Evolutionary conservation across 768 basidiomycete species (phyloP).

Genomic region (Bullera alba): DNA sequence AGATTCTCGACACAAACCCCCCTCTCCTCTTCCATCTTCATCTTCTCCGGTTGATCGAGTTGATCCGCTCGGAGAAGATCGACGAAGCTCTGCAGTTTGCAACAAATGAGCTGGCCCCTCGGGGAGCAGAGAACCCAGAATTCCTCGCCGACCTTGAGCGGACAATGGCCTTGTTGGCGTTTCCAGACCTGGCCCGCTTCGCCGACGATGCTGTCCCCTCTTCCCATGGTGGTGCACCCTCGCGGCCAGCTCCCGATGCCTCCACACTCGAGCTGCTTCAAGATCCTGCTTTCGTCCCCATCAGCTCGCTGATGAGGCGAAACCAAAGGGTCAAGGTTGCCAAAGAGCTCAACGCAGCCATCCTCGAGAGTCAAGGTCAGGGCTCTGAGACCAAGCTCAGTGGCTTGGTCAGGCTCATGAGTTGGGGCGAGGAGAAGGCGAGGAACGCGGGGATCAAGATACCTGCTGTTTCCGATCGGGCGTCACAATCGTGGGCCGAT

Average conservation of each 20-base stretch:
- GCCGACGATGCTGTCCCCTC: slow-evolving; percentile 24
- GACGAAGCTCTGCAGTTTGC: slow-evolving; percentile 81
- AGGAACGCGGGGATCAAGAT: slow-evolving; percentile 52
- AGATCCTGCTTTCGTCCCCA: slow-evolving; percentile 53
- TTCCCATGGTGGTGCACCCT: slow-evolving; percentile 3
- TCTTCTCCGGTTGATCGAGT: slow-evolving; percentile 91
- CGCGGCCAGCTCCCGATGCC: slow-evolving; percentile 5
- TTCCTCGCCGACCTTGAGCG: slow-evolving; percentile 85
- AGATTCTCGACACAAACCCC: slow-evolving; percentile 96
- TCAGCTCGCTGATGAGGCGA: slow-evolving; percentile 72
- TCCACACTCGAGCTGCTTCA: slow-evolving; percentile 19
- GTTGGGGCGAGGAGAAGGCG: slow-evolving; percentile 79
- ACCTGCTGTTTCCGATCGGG: too few species aligned
- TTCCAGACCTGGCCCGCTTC: slow-evolving; percentile 46
- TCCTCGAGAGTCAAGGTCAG: slow-evolving; percentile 83
- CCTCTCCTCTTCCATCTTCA: slow-evolving; percentile 90
- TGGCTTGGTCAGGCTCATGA: slow-evolving; percentile 69
- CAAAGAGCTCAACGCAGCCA: slow-evolving; percentile 89
- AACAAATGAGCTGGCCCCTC: slow-evolving; percentile 84
- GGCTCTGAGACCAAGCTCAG: slow-evolving; percentile 87
- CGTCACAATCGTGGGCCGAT: too few species aligned
- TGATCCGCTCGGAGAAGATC: slow-evolving; percentile 73
- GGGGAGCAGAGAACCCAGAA: slow-evolving; percentile 89
- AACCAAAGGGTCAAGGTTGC: slow-evolving; percentile 91
- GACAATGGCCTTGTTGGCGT: slow-evolving; percentile 80